Base-by-base conservation (phyloP, 345 rosid species). In the Schrenkiella parvula region DNA sequence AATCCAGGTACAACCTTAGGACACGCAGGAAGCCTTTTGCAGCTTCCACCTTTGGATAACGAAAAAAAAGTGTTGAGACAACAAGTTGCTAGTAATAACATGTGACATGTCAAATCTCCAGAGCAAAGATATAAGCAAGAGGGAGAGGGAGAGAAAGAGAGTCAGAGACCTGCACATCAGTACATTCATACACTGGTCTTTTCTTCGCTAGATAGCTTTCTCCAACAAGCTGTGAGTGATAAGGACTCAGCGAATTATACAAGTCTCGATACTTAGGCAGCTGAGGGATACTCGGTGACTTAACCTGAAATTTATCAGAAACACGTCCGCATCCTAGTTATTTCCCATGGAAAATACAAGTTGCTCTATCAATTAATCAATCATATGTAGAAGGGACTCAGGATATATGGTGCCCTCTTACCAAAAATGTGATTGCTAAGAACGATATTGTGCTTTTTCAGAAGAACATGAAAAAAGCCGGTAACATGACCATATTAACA, bases 131-230 rank as follows among this genome's bases (percentile, higher is more conserved):
- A 44, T 8, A 18, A 14, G n/a, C 51, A 15, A 15, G 23, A 6
- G 28, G 14, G 11, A 8, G n/a, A 37, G 32, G 70, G 35, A 66
- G 28, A 58, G 15, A 60, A 55, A 32, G 58, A 68, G 75, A 57
- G 66, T 38, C 22, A 25, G 74, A 66, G 48, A 91, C 97, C 96
- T 93, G 98, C 55, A 77, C 90, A 39, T 91, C 95, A 42, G 91
- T 88, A 73, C 96, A 91, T 63, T 91, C 97, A 26, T 89, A 83
- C 22, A 93, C 80, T 13, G 95, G 96, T 77, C 96, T 82, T 80
- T 84, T 93, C 84, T 78, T 89, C 42, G 89, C 97, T 82, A 89
- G 82, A 73, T 81, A 93, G 80, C 95, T 93, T 84, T 91, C 96
- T 48, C 98, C 98, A 2, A 91, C 97, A 29, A 91, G 97, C 84